Evolutionary conservation across 108 stramenopile genomes (phyloP), one percentile per base, ranked within the genome.

Genomic region (Craspedostauros australis): DNA sequence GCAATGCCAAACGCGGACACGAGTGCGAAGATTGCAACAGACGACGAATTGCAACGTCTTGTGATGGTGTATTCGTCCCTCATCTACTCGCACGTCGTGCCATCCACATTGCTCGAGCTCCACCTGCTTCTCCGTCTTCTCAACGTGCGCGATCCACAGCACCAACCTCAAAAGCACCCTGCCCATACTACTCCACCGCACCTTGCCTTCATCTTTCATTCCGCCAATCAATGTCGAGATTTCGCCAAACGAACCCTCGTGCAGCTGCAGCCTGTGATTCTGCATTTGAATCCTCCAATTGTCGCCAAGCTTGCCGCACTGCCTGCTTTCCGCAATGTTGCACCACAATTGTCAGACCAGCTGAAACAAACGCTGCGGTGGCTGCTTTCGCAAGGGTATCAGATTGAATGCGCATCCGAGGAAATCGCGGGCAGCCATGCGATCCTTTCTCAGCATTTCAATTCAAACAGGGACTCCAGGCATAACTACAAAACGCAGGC

Each of bases 381-480:
- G n/a, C n/a, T n/a, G n/a, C n/a, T n/a, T n/a, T n/a, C n/a, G n/a
- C 0, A 39, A 1, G 59, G 49, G n/a, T 19, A 47, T 3, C 15
- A 36, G 30, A 6, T 29, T 3, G 30, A 34, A 11, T 31, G n/a
- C 30, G 27, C 56, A 18, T 20, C 74, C 12, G 52, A 66, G 28
- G 43, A 41, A 8, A 26, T 61, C 8, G 56, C 52, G 7, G 50
- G 55, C 18, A 50, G 53, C 7, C 60, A 59, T 64, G 75, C 90
- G 0, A 70, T 85, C 25, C 67, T 91, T 15, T 80, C 74, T 19
- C 33, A 86, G 25, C 84, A 86, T 1, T 91, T 91, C 67, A 72
- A 88, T 51, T 46, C 68, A 24, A 63, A 70, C 15, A 62, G 81
- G 14, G 90, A 91, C 73, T 84, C 80, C 5, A 63, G 83, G 26